Conservation (phyloP, 1,284 basidiomycete genomes). For the Naganishia sp. region DNA sequence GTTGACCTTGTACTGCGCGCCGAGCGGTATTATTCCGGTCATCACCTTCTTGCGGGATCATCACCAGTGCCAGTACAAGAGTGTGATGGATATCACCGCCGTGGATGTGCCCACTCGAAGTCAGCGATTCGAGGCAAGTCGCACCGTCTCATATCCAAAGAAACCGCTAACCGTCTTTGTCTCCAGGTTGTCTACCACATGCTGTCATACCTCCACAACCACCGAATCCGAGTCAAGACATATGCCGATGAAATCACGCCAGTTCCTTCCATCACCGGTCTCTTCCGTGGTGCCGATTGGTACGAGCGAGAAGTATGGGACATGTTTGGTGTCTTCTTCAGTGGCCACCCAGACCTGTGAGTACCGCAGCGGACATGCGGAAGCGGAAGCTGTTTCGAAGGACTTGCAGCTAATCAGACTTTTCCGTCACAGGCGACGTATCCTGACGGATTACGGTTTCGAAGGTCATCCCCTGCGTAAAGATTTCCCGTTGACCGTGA, state of each 20-base stretch:
- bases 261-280: slow-evolving; percentile 76
- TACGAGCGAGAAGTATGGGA: slow-evolving; percentile 97
- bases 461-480: slow-evolving; percentile 97
- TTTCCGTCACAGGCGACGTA: slow-evolving; percentile 68
- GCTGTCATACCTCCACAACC: slow-evolving; percentile 71
- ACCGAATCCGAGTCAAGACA: slow-evolving; percentile 93
- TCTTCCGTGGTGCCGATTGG: slow-evolving; percentile 96
- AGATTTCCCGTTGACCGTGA: slow-evolving; percentile 92
- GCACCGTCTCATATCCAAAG: neutral
- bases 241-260: slow-evolving; percentile 95
- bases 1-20: slow-evolving; percentile 76
- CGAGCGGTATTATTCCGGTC: slow-evolving; percentile 78
- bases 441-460: slow-evolving; percentile 98
- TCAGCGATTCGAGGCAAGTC: slow-evolving; percentile 79
- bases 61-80: slow-evolving; percentile 92
- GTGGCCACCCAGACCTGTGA: slow-evolving; percentile 91
- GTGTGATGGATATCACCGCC: slow-evolving; percentile 88
- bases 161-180: neutral
- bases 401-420: slow-evolving; percentile 2
- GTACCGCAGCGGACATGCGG: slow-evolving; percentile 49
- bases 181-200: slow-evolving; percentile 84
- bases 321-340: slow-evolving; percentile 96
- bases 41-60: slow-evolving; percentile 96
- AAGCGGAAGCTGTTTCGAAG: neutral
- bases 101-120: slow-evolving; percentile 92